phyloP scores from a whole-genome alignment of 768 basidiomycete genomes.

The Lentinula guzmanii region DNA sequence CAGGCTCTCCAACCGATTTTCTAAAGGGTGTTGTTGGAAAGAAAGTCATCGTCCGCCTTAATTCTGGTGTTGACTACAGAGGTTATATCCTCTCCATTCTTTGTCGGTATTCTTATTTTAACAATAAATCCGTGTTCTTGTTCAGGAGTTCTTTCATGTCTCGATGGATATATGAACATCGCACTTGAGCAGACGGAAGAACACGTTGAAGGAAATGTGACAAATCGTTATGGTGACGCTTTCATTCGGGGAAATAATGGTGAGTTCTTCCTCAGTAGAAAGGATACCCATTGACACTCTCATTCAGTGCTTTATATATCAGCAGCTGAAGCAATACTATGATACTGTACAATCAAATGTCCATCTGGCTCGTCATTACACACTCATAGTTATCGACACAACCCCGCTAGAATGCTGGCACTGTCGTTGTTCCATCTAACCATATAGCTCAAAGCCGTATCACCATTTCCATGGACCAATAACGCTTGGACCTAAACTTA shows the following conservation, averaged over 20 bases:
- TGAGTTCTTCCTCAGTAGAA: slow-evolving; percentile 19
- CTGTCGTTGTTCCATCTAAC: no score
- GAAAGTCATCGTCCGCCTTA: slow-evolving; percentile 85
- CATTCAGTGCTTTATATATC: slow-evolving; percentile 71
- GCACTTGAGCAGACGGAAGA: slow-evolving; percentile 97
- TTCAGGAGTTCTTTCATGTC: slow-evolving; percentile 84
- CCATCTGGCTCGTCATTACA: not conserved
- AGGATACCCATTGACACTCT: slow-evolving; percentile 4
- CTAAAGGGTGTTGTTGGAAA: slow-evolving; percentile 97
- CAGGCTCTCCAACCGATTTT: slow-evolving; percentile 89
- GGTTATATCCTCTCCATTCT: slow-evolving; percentile 36
- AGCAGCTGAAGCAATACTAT: slow-evolving; percentile 51
- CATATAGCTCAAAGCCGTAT: not conserved
- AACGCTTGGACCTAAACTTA: not conserved
- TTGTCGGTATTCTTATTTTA: not conserved
- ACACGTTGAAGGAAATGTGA: slow-evolving; percentile 81
- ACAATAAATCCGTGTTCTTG: not conserved
- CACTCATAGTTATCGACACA: not conserved
- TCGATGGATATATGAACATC: slow-evolving; percentile 99
- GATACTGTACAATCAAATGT: slow-evolving; percentile 10
- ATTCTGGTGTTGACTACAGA: slow-evolving; percentile 89
- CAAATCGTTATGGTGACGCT: slow-evolving; percentile 90
- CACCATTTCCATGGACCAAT: not conserved
- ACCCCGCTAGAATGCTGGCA: no score
- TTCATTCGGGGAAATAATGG: slow-evolving; percentile 96